Base-by-base conservation (phyloP, 1,284 basidiomycete genomes). In the Violaceomyces palustris region DNA sequence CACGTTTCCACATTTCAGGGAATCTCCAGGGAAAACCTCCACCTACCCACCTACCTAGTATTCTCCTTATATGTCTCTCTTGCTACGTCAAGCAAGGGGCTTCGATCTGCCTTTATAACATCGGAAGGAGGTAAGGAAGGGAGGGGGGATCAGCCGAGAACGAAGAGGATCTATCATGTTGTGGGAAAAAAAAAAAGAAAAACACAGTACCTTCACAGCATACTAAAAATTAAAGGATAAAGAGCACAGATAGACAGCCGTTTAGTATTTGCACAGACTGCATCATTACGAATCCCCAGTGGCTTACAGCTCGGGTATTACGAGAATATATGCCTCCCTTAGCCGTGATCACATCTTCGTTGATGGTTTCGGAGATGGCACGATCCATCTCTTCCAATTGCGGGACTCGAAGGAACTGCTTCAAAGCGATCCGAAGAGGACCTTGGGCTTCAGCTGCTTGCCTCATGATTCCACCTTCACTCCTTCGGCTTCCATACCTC, bases 61-160 rank as follows among this genome's bases (percentile, higher is more conserved):
- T 92, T 92, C 70, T 94, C 91, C 62, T 85, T 87, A 76, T 86
- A 75, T 0, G 91, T 92, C 67, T 88, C 86, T 7, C 92, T 81
- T 1, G 91, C 92, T 3, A 96, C 87, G 56, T 96, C 91, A 10
- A 97, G 82, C 9, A 93, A 78, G 17, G 82, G 81, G 56, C 89
- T 87, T 59, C 79, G 81, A 50, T 86, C 85, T 1, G 86, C 84
- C 36, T 59, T 53, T n/a, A n/a, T n/a, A n/a, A n/a, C n/a, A n/a
- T n/a, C n/a, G n/a, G n/a, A n/a, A n/a, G n/a, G n/a, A n/a, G n/a
- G n/a, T n/a, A n/a, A n/a, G n/a, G n/a, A n/a, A n/a, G n/a, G n/a
- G n/a, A n/a, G n/a, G n/a, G n/a, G n/a, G n/a, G n/a, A n/a, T n/a
- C n/a, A n/a, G n/a, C n/a, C n/a, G n/a, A n/a, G n/a, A n/a, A n/a